Conservation (phyloP, 306 rosid genomes). For the Pterocarpus santalinus region DNA sequence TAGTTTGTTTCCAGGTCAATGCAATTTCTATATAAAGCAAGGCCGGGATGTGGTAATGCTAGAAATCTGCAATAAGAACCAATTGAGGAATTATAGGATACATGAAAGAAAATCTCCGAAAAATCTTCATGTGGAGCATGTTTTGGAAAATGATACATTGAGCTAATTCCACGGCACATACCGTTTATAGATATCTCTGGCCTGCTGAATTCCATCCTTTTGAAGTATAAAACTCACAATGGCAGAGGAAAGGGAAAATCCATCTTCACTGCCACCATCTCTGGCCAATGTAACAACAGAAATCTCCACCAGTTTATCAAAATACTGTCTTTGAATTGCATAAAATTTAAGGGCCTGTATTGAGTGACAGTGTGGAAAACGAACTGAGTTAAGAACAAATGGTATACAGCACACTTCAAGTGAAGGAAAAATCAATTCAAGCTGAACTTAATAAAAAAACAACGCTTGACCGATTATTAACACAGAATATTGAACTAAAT, state of each 20-base stretch:
- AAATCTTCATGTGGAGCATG: slow-evolving; percentile 4
- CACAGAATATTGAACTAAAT: not conserved
- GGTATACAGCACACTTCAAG: slow-evolving; percentile 28
- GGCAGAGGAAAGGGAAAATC: slow-evolving; percentile 81
- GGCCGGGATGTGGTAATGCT: slow-evolving; percentile 87
- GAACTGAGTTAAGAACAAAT: not conserved
- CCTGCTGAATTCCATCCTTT: slow-evolving; percentile 75
- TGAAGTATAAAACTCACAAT: slow-evolving; percentile 74
- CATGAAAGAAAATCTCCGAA: slow-evolving; percentile 28
- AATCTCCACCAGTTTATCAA: slow-evolving; percentile 77
- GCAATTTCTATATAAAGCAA: slow-evolving; percentile 70
- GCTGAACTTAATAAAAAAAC: slow-evolving; percentile 24
- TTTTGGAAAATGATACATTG: not conserved
- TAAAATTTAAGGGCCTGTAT: slow-evolving; percentile 82
- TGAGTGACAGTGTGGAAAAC: slow-evolving; percentile 36
- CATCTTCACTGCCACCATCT: slow-evolving; percentile 83
- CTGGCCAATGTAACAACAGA: slow-evolving; percentile 64
- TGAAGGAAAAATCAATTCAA: slow-evolving; percentile 25
- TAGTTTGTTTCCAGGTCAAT: slow-evolving; percentile 81
- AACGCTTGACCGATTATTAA: slow-evolving; percentile 27
- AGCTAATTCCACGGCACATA: slow-evolving; percentile 44
- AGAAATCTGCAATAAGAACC: slow-evolving; percentile 71
- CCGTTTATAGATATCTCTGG: slow-evolving; percentile 86
- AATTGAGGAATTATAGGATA: slow-evolving; percentile 15
- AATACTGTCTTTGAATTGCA: slow-evolving; percentile 64